Evolutionary conservation across 2,329 filamentous ascomycete species (phyloP), one percentile per base, ranked within the genome.

Genomic region (Cladophialophora immunda): DNA sequence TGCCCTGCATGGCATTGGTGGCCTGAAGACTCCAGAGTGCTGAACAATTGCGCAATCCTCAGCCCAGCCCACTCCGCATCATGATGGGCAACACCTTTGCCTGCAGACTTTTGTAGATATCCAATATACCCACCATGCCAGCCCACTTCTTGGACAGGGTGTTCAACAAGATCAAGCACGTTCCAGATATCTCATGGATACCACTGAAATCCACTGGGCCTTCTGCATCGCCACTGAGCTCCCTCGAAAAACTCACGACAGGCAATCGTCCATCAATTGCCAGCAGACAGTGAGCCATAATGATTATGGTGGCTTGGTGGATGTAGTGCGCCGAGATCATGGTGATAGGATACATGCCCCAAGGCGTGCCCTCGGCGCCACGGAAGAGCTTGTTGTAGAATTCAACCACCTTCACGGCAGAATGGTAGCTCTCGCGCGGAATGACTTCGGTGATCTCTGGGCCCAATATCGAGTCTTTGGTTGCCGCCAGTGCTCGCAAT

Each of bases 321-420:
- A 77, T 75, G 65, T 76, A 76, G 64, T 76, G 76, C 1, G 75
- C 74, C 8, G 73, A 74, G 64, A 76, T 65, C 54, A 76, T 73
- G 6, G 74, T 76, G 65, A 77, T 73, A 0, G 75, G 75, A 62
- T 77, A 77, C 41, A 73, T 69, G 6, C 75, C 74, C 17, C 70
- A 70, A 11, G 67, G 61, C 2, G 74, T 75, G 27, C 69, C 67
- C 54, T 76, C 72, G n/a, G 74, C 73, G 13, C 75, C 74, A 22
- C 72, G 73, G 36, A 77, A 72, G 52, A 77, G 65, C 53, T 72
- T 72, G 62, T 75, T 71, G 64, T 76, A 77, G 30, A 73, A 75
- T 38, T 72, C 68, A 32, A 77, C 73, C 1, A 75, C 70, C 19
- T 73, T 68, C 38, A 73, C 69, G 9, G 76, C 73, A 11, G 74